phyloP scores from a whole-genome alignment of 225 moss, liverwort and hornwort genomes.

The Ulota crispa region DNA sequence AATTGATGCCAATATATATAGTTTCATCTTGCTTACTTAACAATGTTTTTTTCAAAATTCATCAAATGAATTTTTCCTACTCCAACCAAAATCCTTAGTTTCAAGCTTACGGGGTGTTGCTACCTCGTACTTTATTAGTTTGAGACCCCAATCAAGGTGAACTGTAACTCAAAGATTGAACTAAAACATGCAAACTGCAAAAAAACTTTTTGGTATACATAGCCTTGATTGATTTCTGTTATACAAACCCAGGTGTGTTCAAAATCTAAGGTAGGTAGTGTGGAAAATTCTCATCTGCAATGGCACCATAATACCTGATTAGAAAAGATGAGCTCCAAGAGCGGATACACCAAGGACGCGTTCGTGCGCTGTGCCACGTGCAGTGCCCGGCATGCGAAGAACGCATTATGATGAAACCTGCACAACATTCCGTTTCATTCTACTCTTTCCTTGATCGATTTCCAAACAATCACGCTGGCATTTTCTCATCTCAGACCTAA shows the following conservation, averaged over 20 bases:
- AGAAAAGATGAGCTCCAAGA: slow-evolving; percentile 76
- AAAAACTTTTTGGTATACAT: background rate
- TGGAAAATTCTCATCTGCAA: background rate
- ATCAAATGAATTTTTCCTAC: too few relatives aligned
- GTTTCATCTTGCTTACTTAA: too few relatives aligned
- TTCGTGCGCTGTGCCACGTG: slow-evolving; percentile 38
- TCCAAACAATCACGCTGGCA: too few relatives aligned
- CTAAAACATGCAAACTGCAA: background rate
- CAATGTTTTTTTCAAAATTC: too few relatives aligned
- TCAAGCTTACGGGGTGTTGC: too few relatives aligned
- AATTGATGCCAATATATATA: too few relatives aligned
- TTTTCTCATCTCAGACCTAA: too few relatives aligned
- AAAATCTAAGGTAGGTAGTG: background rate
- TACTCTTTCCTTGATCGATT: background rate
- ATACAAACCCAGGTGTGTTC: too few relatives aligned
- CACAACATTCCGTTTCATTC: background rate
- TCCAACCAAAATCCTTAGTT: too few relatives aligned
- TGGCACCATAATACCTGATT: slow-evolving; percentile 56
- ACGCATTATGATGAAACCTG: slow-evolving; percentile 98
- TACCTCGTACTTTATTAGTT: too few relatives aligned
- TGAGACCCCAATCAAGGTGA: too few relatives aligned
- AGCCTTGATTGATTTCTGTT: background rate
- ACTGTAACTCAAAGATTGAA: too few relatives aligned
- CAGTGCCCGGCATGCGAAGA: slow-evolving; percentile 63
- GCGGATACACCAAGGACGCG: slow-evolving; percentile 37